phyloP scores from a whole-genome alignment of 805 yeast species.

The Priceomyces fermenticarens region DNA sequence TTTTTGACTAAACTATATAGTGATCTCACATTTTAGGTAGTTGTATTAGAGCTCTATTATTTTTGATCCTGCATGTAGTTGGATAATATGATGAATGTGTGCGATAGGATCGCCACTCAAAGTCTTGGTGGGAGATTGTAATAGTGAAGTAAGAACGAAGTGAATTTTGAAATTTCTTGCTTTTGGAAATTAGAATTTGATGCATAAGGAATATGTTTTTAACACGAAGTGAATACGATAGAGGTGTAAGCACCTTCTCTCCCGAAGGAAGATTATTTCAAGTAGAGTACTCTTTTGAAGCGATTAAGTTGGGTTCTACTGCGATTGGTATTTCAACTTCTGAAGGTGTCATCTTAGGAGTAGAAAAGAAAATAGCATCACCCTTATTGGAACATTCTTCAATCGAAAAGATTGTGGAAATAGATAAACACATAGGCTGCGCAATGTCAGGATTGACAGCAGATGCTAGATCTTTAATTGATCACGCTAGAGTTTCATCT shows the following conservation, averaged over 20 bases:
- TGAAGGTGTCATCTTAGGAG: constrained; percentile 94
- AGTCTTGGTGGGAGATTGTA: too few species aligned
- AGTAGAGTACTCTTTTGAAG: constrained; percentile 96
- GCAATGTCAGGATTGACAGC: constrained; percentile 99
- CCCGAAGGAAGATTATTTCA: constrained; percentile 98
- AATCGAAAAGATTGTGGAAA: constrained; percentile 93
- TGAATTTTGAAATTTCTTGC: too few species aligned
- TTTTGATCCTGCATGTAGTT: too few species aligned
- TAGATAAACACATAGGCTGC: constrained; percentile 92
- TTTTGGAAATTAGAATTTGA: too few species aligned
- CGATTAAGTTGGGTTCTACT: constrained; percentile 94
- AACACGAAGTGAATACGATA: constrained; percentile 98
- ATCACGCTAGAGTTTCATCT: constrained; percentile 90
- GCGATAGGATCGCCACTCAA: too few species aligned
- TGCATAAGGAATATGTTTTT: constrained; percentile 63
- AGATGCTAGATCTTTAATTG: constrained; percentile 97
- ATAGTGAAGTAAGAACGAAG: too few species aligned
- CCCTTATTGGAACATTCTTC: constrained; percentile 86
- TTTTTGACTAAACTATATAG: too few species aligned
- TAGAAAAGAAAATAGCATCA: constrained; percentile 95
- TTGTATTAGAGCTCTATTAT: too few species aligned
- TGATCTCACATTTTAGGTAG: too few species aligned
- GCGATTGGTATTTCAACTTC: constrained; percentile 96
- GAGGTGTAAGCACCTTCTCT: constrained; percentile 97
- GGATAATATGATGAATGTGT: too few species aligned